Evolutionary conservation across 2,329 filamentous ascomycete genomes (phyloP), one percentile per base, ranked within the genome.

Genomic region (Epichloe hybrida): DNA sequence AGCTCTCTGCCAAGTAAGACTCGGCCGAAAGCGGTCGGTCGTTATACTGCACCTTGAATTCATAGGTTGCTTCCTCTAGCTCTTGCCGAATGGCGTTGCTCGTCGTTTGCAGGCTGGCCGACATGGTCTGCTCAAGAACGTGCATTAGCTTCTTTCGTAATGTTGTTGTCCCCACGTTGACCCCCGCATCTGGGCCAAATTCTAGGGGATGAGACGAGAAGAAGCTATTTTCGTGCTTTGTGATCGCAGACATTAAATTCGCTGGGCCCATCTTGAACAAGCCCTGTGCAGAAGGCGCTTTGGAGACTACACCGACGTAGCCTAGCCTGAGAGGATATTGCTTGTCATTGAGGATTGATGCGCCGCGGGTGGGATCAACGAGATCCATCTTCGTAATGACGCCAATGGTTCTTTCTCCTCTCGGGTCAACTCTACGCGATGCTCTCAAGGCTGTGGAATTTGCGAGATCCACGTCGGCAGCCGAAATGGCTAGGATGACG

Each of bases 331-430:
- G 74, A 40, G 93, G 91, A 62, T 98, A 98, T 65, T 97, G 95
- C 63, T 82, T 84, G 65, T 98, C 91, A 27, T 76, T 83, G 20
- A 98, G 73, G 35, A 98, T 88, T 37, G 80, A 76, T 13, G 80
- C 77, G 34, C 90, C 93, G 52, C 91, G 81, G 7, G 74, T 72
- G 3, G 93, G 77, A 58, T 97, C 91, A 7, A 98, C 90, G 21
- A 98, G 75, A 61, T 98, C 93, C 91, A 98, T 96, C 71, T 98
- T 98, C 3, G 93, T 98, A 41, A 98, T 84, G n/a, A 98, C 93
- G 43, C 93, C 93, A 62, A 98, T 98, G 0, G 93, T 98, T 55
- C 93, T 79, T 69, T 98, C 93, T 50, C 93, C 93, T 54, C 93
- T 78, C 1, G 93, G 93, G 61, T 98, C 93, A 31, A 97, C 90